These are phyloP conservation scores for Musa balbisiana DNA, from an alignment of 202 grass and related monocot species.

Conservation along the genomic window DNA sequence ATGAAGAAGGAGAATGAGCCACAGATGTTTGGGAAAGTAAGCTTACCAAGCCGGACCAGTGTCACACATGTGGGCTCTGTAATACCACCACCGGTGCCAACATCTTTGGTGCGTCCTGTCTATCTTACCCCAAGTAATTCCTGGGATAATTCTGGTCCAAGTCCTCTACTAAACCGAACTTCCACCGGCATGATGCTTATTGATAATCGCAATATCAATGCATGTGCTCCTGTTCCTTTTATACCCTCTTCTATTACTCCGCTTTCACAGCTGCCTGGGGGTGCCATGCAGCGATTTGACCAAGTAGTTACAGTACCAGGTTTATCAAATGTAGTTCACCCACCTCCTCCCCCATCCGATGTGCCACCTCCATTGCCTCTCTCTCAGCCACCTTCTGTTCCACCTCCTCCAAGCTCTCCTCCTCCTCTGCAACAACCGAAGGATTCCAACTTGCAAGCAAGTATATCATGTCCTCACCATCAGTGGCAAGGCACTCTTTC, in stretches of 20 bases:
- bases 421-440: conserved; percentile 30
- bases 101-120: conserved; percentile 59
- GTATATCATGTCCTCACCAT: conserved; percentile 24
- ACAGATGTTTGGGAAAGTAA: conserved; percentile 44
- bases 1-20: conserved; percentile 37
- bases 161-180: conserved; percentile 47
- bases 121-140: conserved; percentile 58
- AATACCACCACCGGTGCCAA: conserved; percentile 64
- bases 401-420: conserved; percentile 70
- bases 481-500: conserved; percentile 75
- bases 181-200: conserved; percentile 54
- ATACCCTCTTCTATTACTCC: conserved; percentile 61
- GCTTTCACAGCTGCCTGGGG: conserved; percentile 39
- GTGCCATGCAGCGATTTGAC: conserved; percentile 48
- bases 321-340: conserved; percentile 38
- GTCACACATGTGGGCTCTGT: conserved; percentile 41
- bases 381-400: conserved; percentile 53
- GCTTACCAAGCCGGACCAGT: conserved; percentile 35
- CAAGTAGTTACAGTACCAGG: conserved; percentile 36
- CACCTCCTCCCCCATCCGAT: conserved; percentile 39
- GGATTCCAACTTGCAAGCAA: conserved; percentile 34
- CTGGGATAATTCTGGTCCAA: conserved; percentile 55
- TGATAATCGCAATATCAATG: conserved; percentile 46
- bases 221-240: conserved; percentile 61
- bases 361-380: conserved; percentile 52